phyloP scores from a whole-genome alignment of 495 filamentous ascomycete genomes.

The Tuber microsphaerosporum region DNA sequence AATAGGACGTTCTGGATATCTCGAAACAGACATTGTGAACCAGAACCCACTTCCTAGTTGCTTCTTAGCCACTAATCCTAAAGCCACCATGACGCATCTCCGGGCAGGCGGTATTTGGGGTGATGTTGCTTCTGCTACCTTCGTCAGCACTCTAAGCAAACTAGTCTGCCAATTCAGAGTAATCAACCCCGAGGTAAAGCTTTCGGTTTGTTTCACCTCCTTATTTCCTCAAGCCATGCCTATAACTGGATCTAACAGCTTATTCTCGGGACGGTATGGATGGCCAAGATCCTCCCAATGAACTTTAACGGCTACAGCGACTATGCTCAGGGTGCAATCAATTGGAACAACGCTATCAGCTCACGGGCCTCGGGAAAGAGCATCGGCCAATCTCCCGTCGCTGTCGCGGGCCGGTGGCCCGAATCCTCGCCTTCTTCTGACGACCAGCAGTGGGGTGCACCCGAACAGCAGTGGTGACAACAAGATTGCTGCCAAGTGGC shows the following conservation, averaged over 20 bases:
- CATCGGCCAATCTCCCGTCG: conserved; percentile 40
- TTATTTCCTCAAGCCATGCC: neutral
- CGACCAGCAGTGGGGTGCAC: conserved; percentile 44
- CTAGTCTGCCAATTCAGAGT: conserved; percentile 46
- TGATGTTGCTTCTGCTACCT: conserved; percentile 39
- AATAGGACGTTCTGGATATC: conserved; percentile 43
- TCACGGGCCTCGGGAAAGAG: conserved; percentile 44
- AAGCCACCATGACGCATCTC: conserved; percentile 48
- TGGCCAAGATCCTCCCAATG: conserved; percentile 49
- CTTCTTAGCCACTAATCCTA: conserved; percentile 44
- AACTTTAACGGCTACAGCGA: conserved; percentile 39
- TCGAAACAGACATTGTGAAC: conserved; percentile 3
- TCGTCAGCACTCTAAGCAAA: conserved; percentile 43
- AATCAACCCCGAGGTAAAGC: conserved; percentile 44
- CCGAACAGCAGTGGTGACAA: conserved; percentile 45
- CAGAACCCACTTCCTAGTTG: conserved; percentile 42
- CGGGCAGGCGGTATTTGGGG: conserved; percentile 50
- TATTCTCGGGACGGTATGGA: conserved; percentile 30
- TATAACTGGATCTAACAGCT: neutral
- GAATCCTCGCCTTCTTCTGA: conserved; percentile 40
- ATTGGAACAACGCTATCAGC: conserved; percentile 44
- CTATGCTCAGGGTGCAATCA: conserved; percentile 40
- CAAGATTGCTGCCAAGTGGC: conserved; percentile 45
- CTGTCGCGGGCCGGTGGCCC: conserved; percentile 42
- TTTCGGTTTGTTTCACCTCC: conserved; percentile 41